A percentile compares a stretch with the other conserved stretches of the same genome.
phyloP scores from a whole-genome alignment of 139 green algal genomes.

The Chlamydomonas sp. region DNA sequence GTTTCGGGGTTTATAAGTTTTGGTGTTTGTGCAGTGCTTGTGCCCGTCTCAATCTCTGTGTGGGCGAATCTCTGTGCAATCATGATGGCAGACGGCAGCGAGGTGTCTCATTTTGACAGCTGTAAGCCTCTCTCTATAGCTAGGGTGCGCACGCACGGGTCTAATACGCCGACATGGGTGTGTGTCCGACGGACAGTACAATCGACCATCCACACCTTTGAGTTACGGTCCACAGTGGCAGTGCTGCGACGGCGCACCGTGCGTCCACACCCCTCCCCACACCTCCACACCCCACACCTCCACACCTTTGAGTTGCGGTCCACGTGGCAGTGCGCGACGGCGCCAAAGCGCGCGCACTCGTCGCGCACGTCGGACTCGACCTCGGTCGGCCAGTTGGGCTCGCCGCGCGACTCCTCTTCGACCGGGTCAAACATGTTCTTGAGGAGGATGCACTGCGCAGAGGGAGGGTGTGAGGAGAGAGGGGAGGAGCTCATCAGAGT shows the following conservation, averaged over 20 bases:
- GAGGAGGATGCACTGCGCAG: constrained; percentile 80
- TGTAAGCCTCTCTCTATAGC: neutral
- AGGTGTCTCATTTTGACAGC: neutral
- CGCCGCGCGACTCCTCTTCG: constrained; percentile 55
- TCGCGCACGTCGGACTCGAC: constrained; percentile 78
- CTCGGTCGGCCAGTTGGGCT: constrained; percentile 78
- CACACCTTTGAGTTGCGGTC: constrained; percentile 71
- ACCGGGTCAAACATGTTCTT: constrained; percentile 93
- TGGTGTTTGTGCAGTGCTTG: too few species aligned
- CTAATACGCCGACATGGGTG: constrained; percentile 7
- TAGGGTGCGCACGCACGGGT: constrained; percentile 12
- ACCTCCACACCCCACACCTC: neutral
- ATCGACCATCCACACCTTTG: neutral
- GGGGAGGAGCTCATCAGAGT: too few species aligned
- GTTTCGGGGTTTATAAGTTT: too few species aligned
- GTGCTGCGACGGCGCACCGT: neutral
- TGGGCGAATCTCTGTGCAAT: too few species aligned
- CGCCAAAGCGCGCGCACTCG: constrained; percentile 86
- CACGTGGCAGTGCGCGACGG: constrained; percentile 70
- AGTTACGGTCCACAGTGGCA: neutral
- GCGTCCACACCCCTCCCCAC: neutral
- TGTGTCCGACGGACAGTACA: neutral
- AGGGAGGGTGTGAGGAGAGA: too few species aligned
- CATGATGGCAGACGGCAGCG: too few species aligned
- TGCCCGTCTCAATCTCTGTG: too few species aligned